These are phyloP conservation scores for Piper longum DNA, from an alignment of 164 flowering plant genomes.

Conservation along the genomic window DNA sequence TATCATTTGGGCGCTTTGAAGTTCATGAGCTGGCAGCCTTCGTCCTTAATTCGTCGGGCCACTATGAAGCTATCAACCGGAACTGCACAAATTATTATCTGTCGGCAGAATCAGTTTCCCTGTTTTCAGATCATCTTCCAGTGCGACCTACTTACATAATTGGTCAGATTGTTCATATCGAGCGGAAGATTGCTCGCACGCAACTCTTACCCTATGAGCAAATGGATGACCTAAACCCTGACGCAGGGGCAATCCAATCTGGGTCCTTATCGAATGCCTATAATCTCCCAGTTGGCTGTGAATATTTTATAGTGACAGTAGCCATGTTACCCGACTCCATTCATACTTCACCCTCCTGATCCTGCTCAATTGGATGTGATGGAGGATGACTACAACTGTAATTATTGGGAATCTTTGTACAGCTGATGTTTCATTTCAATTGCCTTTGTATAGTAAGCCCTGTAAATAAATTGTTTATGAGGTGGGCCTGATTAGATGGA, in stretches of 20 bases:
- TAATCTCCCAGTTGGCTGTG: slow-evolving; percentile 72
- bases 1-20: slow-evolving; percentile 77
- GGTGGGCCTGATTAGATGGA: neutral
- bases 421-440: slow-evolving; percentile 2
- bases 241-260: slow-evolving; percentile 12
- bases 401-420: slow-evolving; percentile 5
- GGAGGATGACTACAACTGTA: slow-evolving; percentile 7
- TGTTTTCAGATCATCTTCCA: slow-evolving; percentile 64
- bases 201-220: slow-evolving; percentile 19
- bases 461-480: neutral
- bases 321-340: slow-evolving; percentile 89
- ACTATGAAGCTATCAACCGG: slow-evolving; percentile 80
- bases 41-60: slow-evolving; percentile 56
- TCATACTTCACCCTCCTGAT: slow-evolving; percentile 40
- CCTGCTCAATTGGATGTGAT: slow-evolving; percentile 7
- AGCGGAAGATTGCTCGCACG: slow-evolving; percentile 45
- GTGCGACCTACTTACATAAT: slow-evolving; percentile 62
- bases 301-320: slow-evolving; percentile 81
- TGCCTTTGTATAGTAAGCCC: neutral
- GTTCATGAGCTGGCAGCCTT: slow-evolving; percentile 92
- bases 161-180: slow-evolving; percentile 96
- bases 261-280: slow-evolving; percentile 33
- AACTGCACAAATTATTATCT: slow-evolving; percentile 72
- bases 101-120: slow-evolving; percentile 82
- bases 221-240: slow-evolving; percentile 29